Base-by-base conservation (phyloP, 2,329 filamentous ascomycete species). In the Cladosporium sp. region DNA sequence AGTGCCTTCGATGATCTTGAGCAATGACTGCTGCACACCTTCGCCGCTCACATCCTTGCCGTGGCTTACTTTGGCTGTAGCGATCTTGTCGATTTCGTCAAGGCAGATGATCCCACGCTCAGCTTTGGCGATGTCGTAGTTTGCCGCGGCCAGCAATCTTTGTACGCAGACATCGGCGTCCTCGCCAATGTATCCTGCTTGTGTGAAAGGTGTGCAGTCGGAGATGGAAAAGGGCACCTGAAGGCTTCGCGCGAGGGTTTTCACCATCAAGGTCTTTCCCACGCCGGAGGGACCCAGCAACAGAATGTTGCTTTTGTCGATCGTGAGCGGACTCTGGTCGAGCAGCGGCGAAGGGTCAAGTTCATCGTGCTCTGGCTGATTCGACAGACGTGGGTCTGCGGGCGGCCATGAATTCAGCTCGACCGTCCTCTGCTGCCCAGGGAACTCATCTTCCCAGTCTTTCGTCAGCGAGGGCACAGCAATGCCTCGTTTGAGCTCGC, bases 71-170 rank as follows among this genome's bases (percentile, higher is more conserved):
- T 93, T 92, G 20, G 89, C 84, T 32, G 88, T 88, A 1, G 93
- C 91, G 52, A 97, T 91, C 72, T 99, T 99, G 74, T 99, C 93
- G 50, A 99, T 89, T 71, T 99, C 93, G 61, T 99, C 93, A 17
- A 99, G 77, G 50, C 95, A 93, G 41, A 99, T 89, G 50, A 99
- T 97, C 4, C 93, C 93, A 47, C 88, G 82, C 66, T 99, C 92
- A 7, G 90, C 86, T 49, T 86, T 83, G 52, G 84, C 83, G 22
- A 93, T 81, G 59, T 95, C 88, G 68, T 95, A 95, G 66, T 95
- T 92, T 7, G 92, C 84, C 53, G 95, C 90, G 50, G 95, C 88
- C 8, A 99, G 77, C 20, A 99, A 77, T 39, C 93, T 80, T 64
- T 96, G 89, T 36, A 99, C 89, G 61, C 92, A 96, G 1, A 89